A percentile compares a stretch with the other conserved stretches of the same genome.
Evolutionary conservation across 352 stramenopile species (phyloP).

Genomic region (Phytophthora ohioensis): DNA sequence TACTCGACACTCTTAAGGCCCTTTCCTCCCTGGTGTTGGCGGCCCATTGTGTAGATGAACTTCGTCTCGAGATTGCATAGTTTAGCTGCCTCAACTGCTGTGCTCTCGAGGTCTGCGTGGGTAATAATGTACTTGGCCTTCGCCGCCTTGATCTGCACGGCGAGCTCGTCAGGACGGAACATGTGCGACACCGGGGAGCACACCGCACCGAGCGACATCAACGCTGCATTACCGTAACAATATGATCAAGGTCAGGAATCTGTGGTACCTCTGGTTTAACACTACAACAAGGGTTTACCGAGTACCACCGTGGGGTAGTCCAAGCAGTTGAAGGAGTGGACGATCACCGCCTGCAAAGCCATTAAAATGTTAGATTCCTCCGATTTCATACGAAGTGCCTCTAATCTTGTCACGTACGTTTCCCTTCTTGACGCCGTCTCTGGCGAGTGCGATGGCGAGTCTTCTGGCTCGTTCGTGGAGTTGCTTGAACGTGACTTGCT

Average conservation of each 20-base stretch:
- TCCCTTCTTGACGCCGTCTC: constrained; percentile 59
- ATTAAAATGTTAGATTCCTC: constrained; percentile 9
- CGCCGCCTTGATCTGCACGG: constrained; percentile 51
- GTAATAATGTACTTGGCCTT: constrained; percentile 69
- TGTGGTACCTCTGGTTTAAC: not conserved
- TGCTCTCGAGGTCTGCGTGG: constrained; percentile 54
- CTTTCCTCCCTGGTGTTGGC: constrained; percentile 3
- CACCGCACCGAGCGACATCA: constrained; percentile 59
- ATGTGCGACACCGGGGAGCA: constrained; percentile 70
- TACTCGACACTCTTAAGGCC: constrained; percentile 61
- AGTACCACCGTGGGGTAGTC: constrained; percentile 67
- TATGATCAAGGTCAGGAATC: constrained; percentile 6
- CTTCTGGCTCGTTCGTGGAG: constrained; percentile 46
- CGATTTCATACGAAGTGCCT: not conserved
- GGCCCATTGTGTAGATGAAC: constrained; percentile 63
- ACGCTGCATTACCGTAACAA: constrained; percentile 32
- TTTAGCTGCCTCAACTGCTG: constrained; percentile 51
- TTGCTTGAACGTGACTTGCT: constrained; percentile 56
- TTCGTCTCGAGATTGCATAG: constrained; percentile 40
- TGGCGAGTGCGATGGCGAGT: constrained; percentile 54
- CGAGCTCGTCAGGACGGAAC: constrained; percentile 59
- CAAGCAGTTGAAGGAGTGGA: constrained; percentile 79
- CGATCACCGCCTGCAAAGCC: constrained; percentile 49
- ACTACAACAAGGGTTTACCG: constrained; percentile 35
- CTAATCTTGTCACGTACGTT: constrained; percentile 40